A percentile compares a stretch with the other conserved stretches of the same genome.
Evolutionary conservation across 2,329 filamentous ascomycete genomes (phyloP).

Genomic region (Beauveria caledonica): DNA sequence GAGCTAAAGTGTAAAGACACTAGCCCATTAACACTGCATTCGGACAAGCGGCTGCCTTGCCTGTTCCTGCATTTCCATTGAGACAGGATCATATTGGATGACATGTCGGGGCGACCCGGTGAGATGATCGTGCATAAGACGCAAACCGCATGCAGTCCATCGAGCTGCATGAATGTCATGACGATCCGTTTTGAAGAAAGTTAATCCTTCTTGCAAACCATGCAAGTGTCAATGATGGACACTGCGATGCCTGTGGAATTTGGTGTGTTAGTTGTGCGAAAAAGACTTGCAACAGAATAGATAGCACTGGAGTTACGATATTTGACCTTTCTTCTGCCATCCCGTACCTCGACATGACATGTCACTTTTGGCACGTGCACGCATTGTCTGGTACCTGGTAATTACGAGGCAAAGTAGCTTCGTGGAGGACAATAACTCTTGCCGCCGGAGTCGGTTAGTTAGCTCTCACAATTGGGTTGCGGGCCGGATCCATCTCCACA

Average conservation of each 20-base stretch:
- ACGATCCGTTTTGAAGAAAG: too few species aligned
- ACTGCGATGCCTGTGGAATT: neutral
- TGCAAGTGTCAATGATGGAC: neutral
- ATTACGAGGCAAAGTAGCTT: too few species aligned
- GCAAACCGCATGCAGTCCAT: neutral
- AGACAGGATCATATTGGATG: neutral
- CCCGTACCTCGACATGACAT: too few species aligned
- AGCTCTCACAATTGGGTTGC: neutral
- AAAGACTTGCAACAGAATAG: too few species aligned
- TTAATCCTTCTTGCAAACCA: neutral
- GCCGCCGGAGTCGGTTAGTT: too few species aligned
- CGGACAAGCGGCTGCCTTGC: neutral
- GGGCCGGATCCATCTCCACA: neutral
- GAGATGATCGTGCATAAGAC: neutral
- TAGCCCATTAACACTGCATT: neutral
- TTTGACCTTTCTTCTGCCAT: too few species aligned
- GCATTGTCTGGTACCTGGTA: too few species aligned
- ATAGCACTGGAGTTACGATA: too few species aligned
- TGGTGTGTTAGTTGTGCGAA: too few species aligned
- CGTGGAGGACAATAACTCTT: too few species aligned
- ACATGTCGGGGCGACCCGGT: neutral
- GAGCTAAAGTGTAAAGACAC: neutral
- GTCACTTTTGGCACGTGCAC: too few species aligned
- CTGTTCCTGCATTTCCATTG: neutral
- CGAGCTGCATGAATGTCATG: neutral